Evolutionary conservation across 495 filamentous ascomycete species (phyloP).

Genomic region (Trichoderma erinaceum): DNA sequence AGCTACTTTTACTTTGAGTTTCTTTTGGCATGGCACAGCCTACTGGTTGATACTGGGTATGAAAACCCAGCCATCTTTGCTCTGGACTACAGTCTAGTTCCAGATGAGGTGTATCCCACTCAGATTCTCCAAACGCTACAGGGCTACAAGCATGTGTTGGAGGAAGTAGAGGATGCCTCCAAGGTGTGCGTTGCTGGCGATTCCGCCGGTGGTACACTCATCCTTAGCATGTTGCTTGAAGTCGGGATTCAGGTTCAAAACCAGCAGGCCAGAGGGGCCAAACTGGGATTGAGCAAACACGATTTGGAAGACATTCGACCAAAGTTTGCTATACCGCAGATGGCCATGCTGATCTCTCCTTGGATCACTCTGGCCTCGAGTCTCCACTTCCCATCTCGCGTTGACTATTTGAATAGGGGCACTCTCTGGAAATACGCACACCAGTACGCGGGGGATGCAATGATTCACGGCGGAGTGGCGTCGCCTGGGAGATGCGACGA

Average conservation of each 20-base stretch:
- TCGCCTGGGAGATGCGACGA: constrained; percentile 65
- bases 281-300: constrained; percentile 22
- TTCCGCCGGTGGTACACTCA: constrained; percentile 65
- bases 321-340: constrained; percentile 34
- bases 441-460: constrained; percentile 51
- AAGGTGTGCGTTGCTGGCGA: constrained; percentile 63
- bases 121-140: constrained; percentile 59
- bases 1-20: constrained; percentile 78
- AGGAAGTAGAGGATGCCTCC: constrained; percentile 44
- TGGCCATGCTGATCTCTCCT: constrained; percentile 53
- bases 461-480: constrained; percentile 46
- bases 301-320: neutral
- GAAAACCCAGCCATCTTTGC: constrained; percentile 70
- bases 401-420: constrained; percentile 53
- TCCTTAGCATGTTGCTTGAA: constrained; percentile 51
- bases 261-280: neutral
- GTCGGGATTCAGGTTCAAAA: neutral
- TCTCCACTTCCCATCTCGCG: constrained; percentile 49
- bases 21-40: constrained; percentile 55
- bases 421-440: constrained; percentile 55
- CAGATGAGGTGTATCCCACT: constrained; percentile 59
- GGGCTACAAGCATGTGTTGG: constrained; percentile 61
- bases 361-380: constrained; percentile 55
- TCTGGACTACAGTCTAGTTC: constrained; percentile 74
- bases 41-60: constrained; percentile 54